A percentile compares a stretch with the other conserved stretches of the same genome.
These are phyloP conservation scores for Lentinula novae-zelandiae DNA, from an alignment of 1,284 basidiomycete genomes.

Conservation along the genomic window DNA sequence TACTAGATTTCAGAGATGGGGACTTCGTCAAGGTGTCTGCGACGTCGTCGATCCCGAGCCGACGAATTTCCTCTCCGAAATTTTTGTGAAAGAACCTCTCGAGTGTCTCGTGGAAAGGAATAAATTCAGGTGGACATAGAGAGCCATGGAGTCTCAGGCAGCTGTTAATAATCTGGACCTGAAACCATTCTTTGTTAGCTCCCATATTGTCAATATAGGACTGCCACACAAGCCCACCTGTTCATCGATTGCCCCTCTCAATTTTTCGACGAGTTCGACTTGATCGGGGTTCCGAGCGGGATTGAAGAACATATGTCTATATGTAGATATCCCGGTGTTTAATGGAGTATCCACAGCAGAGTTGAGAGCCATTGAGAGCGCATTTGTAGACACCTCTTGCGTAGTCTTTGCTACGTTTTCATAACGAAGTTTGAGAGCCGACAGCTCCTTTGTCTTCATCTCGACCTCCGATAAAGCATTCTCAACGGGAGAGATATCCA, in stretches of 20 bases:
- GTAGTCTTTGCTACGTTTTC: conserved; percentile 73
- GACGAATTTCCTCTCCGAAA: conserved; percentile 83
- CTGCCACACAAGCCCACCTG: conserved; percentile 49
- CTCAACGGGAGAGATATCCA: conserved; percentile 86
- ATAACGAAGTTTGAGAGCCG: conserved; percentile 68
- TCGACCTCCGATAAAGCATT: conserved; percentile 82
- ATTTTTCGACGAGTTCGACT: conserved; percentile 63
- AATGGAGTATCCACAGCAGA: conserved; percentile 81
- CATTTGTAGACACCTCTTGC: conserved; percentile 74
- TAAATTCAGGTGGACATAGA: conserved; percentile 83
- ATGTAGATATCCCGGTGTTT: conserved; percentile 75
- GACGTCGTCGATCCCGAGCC: conserved; percentile 48
- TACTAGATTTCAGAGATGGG: conserved; percentile 28
- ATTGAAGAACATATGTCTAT: conserved; percentile 76
- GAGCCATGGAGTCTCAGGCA: conserved; percentile 83
- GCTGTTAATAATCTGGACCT: conserved; percentile 79
- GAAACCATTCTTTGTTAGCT: conserved; percentile 13
- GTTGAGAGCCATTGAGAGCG: conserved; percentile 86
- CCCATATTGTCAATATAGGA: neutral
- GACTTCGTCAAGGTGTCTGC: conserved; percentile 36
- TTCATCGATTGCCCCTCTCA: conserved; percentile 76
- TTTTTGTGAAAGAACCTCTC: conserved; percentile 88
- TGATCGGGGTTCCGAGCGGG: conserved; percentile 70
- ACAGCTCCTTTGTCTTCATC: conserved; percentile 73
- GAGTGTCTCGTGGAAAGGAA: conserved; percentile 88